Conservation (phyloP, 2,329 filamentous ascomycete genomes). For the Xylariaceae sp. region DNA sequence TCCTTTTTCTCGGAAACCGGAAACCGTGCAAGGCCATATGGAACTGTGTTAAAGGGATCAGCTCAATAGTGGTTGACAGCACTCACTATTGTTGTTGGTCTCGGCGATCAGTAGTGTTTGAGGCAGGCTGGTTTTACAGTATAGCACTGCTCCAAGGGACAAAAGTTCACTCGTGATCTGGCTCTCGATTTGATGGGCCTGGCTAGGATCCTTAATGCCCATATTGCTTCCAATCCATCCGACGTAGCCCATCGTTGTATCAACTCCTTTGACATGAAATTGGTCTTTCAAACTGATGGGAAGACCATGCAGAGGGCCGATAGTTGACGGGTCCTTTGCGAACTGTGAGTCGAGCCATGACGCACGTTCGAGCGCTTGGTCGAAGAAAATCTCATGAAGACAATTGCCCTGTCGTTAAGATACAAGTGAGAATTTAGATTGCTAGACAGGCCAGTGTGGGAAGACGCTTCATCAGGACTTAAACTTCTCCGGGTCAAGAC, state of each 20-base stretch:
- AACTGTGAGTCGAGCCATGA: slow-evolving; percentile 39
- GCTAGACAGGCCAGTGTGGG: too few species aligned
- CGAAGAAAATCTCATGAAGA: slow-evolving; percentile 27
- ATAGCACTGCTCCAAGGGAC: slow-evolving; percentile 38
- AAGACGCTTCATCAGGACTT: too few species aligned
- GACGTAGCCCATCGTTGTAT: slow-evolving; percentile 24
- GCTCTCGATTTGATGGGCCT: slow-evolving; percentile 12
- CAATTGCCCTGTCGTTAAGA: not conserved
- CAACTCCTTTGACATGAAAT: slow-evolving; percentile 23
- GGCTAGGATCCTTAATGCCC: slow-evolving; percentile 30
- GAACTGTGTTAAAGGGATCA: too few species aligned
- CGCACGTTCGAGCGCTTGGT: slow-evolving; percentile 31
- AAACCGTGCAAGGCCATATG: too few species aligned
- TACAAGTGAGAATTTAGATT: too few species aligned
- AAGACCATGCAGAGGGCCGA: slow-evolving; percentile 36
- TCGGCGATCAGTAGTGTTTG: slow-evolving; percentile 53
- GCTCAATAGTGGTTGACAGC: too few species aligned
- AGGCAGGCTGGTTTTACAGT: slow-evolving; percentile 50
- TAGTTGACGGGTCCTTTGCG: slow-evolving; percentile 31
- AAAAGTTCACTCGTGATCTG: slow-evolving; percentile 15
- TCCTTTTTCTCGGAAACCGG: too few species aligned
- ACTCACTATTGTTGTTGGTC: slow-evolving; percentile 48
- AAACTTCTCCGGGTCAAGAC: not conserved
- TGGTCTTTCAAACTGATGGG: slow-evolving; percentile 27
- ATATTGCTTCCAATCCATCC: slow-evolving; percentile 33